Evolutionary conservation across 2,329 filamentous ascomycete species (phyloP), one percentile per base, ranked within the genome.

Genomic region (Ophiosphaerella korrae): DNA sequence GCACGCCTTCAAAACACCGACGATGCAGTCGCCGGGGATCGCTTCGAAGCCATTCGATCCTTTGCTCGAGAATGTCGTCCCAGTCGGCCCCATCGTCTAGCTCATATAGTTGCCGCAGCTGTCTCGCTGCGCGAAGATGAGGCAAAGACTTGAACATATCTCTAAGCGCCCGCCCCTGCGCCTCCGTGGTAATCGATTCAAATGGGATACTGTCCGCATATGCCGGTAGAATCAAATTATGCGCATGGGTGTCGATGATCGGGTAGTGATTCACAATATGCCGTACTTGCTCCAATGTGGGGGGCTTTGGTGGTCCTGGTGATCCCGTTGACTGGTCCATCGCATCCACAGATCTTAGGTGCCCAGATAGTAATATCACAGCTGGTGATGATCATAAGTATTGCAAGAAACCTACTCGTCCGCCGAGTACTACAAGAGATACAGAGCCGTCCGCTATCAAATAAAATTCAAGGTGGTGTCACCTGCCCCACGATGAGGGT

Each of bases 231-330:
- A 90, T 80, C 1, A 91, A 78, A 24, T 88, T 87, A 58, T 90
- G 88, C 2, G 85, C 86, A 66, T 90, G 88, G 60, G 89, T 84
- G 73, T 91, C 88, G 69, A 91, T 85, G 60, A 90, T 84, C 3
- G 88, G 87, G 18, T 63, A 72, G 50, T 66, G 66, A 48, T 68
- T 66, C 21, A 68, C 66, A 9, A 72, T 65, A 59, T 72, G 57
- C 41, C 63, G 64, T 24, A 73, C 50, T 32, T 71, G 66, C 37
- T 71, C 70, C 18, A 71, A 43, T 8, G 68, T 68, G 26, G 26
- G 26, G 26, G 64, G 64, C 29, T 29, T 29, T 29, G 26, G 26
- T 26, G 41, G 41, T 21, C 55, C 60, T 7, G 58, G 52, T 18
- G 51, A 54, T 41, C 53, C 32, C 13, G 35, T 42, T 29, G 42